Base-by-base conservation (phyloP, 768 basidiomycete genomes). In the Russula abietina region DNA sequence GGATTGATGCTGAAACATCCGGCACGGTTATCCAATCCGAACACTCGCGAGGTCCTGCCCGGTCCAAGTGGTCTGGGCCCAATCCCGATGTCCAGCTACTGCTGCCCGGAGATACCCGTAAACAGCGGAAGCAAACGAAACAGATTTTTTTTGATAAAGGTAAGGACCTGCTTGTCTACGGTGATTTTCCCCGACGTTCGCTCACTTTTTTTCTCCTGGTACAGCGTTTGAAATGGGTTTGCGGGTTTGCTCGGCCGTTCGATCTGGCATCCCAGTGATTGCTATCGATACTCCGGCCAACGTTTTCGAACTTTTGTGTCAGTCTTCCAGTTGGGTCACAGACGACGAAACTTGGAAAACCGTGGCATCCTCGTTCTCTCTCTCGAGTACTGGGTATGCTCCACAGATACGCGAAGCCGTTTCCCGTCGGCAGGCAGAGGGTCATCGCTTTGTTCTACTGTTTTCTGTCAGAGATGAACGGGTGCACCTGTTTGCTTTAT, bases 301-400 rank as follows among this genome's bases (percentile, higher is more conserved):
- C 8, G 79, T 83, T 1, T 91, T 91, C 65, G 87, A 90, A 52
- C 68, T 76, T 2, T 81, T 93, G 77, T 77, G 79, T 32, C 80
- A 76, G 69, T 82, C 72, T 39, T 70, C 83, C 4, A 71, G 75
- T 17, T 92, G 91, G 91, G 73, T 91, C 28, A 79, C 79, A 5
- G 88, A 90, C 63, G 91, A 93, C 49, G 88, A 91, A 43, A 76
- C 78, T 0, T 90, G 91, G 88, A 87, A 84, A 72, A 62, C 76
- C 2, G 77, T 91, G 43, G 70, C 78, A 8, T 75, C 78, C 0
- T 71, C 73, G 10, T 87, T 90, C 71, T 83, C 86, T 0, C 73
- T 79, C 30, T 78, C 82, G 50, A 80, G 83, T 56, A 75, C 80
- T 8, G 78, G 80, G 3, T 91, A 91, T 70, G 88, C 86, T 1